Percentiles rank a stretch among this genome's conserved stretches.
These are phyloP conservation scores for Linnemannia elongata DNA, from an alignment of 192 early-diverging fungal genomes.

Conservation along the genomic window DNA sequence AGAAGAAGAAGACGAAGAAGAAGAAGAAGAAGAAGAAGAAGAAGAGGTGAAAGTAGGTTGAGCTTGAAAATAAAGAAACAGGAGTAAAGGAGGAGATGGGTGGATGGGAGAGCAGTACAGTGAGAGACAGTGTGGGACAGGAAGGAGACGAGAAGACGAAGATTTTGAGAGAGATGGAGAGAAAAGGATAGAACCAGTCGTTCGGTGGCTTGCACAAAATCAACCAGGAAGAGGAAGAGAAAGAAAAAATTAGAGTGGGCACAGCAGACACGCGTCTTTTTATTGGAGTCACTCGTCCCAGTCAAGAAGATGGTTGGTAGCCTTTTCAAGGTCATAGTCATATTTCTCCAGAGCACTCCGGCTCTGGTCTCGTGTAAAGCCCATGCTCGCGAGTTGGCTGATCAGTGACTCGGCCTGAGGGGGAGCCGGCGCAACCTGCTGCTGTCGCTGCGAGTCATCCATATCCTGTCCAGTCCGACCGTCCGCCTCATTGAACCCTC, in stretches of 20 bases:
- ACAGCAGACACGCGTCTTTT: not conserved
- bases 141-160: no score
- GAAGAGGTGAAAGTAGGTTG: not conserved
- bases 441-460: slow-evolving; percentile 22
- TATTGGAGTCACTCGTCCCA: slow-evolving; percentile 54
- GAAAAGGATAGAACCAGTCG: no score
- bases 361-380: slow-evolving; percentile 77
- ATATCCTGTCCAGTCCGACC: not conserved
- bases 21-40: not conserved
- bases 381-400: slow-evolving; percentile 75
- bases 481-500: not conserved
- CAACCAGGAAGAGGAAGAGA: no score
- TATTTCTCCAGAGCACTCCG: slow-evolving; percentile 76
- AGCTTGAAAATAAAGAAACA: not conserved
- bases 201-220: not conserved
- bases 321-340: slow-evolving; percentile 80
- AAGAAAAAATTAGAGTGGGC: no score
- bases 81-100: not conserved
- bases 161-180: no score
- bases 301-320: slow-evolving; percentile 83
- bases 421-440: slow-evolving; percentile 26
- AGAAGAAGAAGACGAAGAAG: not conserved
- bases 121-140: no score
- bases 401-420: slow-evolving; percentile 54
- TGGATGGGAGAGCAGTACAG: not conserved